A percentile compares a stretch with the other conserved stretches of the same genome.
These are phyloP conservation scores for Phytophthora foliorum DNA, from an alignment of 352 stramenopile genomes.

Conservation along the genomic window DNA sequence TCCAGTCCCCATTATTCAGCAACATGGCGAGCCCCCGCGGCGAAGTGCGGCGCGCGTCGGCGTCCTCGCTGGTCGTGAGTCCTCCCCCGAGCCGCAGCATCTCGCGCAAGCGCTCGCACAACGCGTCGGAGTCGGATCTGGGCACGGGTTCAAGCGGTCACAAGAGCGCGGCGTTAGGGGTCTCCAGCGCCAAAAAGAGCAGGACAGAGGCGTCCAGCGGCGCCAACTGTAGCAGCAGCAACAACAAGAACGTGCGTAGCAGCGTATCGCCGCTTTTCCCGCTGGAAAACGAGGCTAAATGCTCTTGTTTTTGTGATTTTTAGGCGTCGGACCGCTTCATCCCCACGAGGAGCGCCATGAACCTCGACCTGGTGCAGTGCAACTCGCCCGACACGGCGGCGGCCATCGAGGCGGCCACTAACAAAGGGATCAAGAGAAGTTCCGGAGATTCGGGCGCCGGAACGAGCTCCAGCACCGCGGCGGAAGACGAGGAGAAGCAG, in stretches of 20 bases:
- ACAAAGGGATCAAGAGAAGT: constrained; percentile 37
- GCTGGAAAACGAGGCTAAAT: constrained; percentile 15
- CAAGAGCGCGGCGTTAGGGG: constrained; percentile 20
- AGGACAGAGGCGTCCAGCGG: constrained; percentile 29
- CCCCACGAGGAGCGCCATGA: constrained; percentile 88
- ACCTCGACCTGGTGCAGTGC: constrained; percentile 83
- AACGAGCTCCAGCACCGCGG: constrained; percentile 18
- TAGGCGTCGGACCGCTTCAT: constrained; percentile 85
- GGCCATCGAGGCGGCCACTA: constrained; percentile 48
- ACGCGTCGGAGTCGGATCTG: constrained; percentile 31
- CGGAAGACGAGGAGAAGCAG: constrained; percentile 79
- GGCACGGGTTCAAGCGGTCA: constrained; percentile 21
- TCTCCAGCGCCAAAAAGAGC: constrained; percentile 50
- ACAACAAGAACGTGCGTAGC: constrained; percentile 41
- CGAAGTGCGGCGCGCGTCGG: constrained; percentile 19
- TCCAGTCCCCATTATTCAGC: not conserved
- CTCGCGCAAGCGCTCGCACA: constrained; percentile 39
- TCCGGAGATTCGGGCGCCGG: constrained; percentile 21
- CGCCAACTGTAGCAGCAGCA: constrained; percentile 22
- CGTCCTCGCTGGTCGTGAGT: constrained; percentile 27
- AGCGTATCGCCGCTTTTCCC: not conserved
- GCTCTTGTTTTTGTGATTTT: constrained; percentile 14
- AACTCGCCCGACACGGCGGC: constrained; percentile 67
- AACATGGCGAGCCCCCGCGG: constrained; percentile 38
- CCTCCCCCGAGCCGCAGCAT: constrained; percentile 20